Base-by-base conservation (phyloP, 495 filamentous ascomycete genomes). In the Hypoxylon intermedium region DNA sequence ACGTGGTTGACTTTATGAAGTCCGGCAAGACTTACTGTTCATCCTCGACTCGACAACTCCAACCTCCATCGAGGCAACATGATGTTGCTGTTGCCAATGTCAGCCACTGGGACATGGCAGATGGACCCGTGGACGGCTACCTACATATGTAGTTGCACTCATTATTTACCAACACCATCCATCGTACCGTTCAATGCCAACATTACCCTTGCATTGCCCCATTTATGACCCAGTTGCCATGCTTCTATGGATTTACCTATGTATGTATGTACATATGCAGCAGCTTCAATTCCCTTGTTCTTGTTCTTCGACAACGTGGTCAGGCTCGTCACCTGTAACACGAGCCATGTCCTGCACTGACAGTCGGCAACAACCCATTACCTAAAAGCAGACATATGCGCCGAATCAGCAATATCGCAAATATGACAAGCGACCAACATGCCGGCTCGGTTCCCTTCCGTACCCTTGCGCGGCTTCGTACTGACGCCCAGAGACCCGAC, bases 351-450 rank as follows among this genome's bases (percentile, higher is more conserved):
- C 55, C 31, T 26, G 52, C 37, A 12, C 36, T 53, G 20, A 55
- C 26, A 31, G 21, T 53, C 42, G 53, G 53, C 44, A 63, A 63
- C 60, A 63, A 49, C 24, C 42, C 13, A 53, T 53, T 58, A 63
- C 42, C 53, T 53, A 53, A 58, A 48, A 63, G 47, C 36, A 58
- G 41, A 7, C 37, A 34, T n/a, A 37, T 63, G 4, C 28, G 15
- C 53, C 60, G 53, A 64, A 40, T 31, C 45, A 41, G 38, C 41
- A 34, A 48, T 36, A 16, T n/a, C 2, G 15, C 21, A 49, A 31
- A 46, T 34, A 28, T 28, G 41, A 40, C 33, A 52, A 38, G 13
- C 31, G 31, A n/a, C 47, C 28, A 52, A 42, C 40, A 44, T 42
- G 2, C n/a, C n/a, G n/a, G n/a, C n/a, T n/a, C n/a, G n/a, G 55